phyloP scores from a whole-genome alignment of 192 early-diverging fungal genomes.

The Rhizoclosmatium globosum region DNA sequence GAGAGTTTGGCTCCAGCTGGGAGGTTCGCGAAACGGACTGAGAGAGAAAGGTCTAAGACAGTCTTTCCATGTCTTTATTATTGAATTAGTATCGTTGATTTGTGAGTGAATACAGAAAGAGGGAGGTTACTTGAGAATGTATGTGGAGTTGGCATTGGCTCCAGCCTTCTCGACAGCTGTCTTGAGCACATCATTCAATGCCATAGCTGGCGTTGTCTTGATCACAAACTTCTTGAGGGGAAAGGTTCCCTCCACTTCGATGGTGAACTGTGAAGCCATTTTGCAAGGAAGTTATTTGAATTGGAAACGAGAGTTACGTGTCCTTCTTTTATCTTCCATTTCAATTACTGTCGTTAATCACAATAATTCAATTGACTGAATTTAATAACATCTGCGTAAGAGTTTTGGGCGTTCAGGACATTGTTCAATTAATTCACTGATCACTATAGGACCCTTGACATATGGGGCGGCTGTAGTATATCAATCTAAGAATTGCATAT shows the following conservation, averaged over 20 bases:
- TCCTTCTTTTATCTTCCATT: background rate
- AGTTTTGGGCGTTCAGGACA: no score
- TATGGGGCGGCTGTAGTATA: no score
- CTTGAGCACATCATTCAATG: conserved; percentile 71
- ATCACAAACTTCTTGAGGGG: conserved; percentile 56
- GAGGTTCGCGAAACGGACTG: conserved; percentile 83
- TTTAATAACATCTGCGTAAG: no score
- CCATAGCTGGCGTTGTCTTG: conserved; percentile 79
- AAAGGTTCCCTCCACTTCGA: conserved; percentile 53
- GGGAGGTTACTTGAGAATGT: conserved; percentile 63
- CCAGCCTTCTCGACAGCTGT: conserved; percentile 67
- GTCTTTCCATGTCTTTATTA: conserved; percentile 58
- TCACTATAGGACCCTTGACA: no score
- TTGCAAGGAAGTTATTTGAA: background rate
- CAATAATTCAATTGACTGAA: no score
- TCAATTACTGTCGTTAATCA: no score
- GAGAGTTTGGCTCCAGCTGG: conserved; percentile 80
- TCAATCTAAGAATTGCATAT: no score
- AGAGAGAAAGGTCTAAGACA: conserved; percentile 73
- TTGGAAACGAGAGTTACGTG: background rate
- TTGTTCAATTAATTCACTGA: no score
- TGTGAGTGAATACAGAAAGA: background rate
- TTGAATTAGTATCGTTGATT: background rate
- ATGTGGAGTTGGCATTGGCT: conserved; percentile 61
- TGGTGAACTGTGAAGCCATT: conserved; percentile 70